Evolutionary conservation across 139 green algal species (phyloP).

Genomic region (Volvox reticuliferus): DNA sequence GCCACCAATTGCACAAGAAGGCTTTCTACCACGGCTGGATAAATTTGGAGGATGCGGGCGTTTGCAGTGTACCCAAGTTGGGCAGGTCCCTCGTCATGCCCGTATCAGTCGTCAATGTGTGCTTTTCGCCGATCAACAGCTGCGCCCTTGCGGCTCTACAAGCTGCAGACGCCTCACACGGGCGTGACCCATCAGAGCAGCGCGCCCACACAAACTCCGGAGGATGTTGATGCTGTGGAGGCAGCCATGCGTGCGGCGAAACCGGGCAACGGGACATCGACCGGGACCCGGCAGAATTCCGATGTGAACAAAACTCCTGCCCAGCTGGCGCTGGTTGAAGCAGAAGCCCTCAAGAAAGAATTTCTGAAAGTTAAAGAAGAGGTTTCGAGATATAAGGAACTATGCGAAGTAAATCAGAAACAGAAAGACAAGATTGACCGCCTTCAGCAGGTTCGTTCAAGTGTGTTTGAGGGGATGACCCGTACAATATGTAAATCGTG

Average conservation of each 20-base stretch:
- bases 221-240: constrained; percentile 1
- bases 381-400: not conserved
- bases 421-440: too few species aligned
- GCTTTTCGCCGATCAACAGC: constrained; percentile 8
- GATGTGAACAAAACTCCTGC: not conserved
- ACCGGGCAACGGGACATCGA: not conserved
- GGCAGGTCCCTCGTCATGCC: not conserved
- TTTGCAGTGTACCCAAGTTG: not conserved
- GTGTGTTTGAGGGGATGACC: too few species aligned
- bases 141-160: not conserved
- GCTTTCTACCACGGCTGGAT: not conserved
- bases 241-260: constrained; percentile 20
- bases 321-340: not conserved
- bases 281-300: too few species aligned
- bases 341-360: not conserved
- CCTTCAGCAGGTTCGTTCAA: too few species aligned
- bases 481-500: too few species aligned
- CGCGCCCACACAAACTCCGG: not conserved
- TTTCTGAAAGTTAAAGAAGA: constrained; percentile 28
- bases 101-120: not conserved
- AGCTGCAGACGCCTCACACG: not conserved
- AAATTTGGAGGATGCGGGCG: not conserved
- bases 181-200: not conserved
- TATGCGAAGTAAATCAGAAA: not conserved
- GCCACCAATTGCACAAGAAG: too few species aligned